A percentile compares a stretch with the other conserved stretches of the same genome.
phyloP scores from a whole-genome alignment of 2,329 filamentous ascomycete genomes.

The Neofusicoccum kwambonambiense region DNA sequence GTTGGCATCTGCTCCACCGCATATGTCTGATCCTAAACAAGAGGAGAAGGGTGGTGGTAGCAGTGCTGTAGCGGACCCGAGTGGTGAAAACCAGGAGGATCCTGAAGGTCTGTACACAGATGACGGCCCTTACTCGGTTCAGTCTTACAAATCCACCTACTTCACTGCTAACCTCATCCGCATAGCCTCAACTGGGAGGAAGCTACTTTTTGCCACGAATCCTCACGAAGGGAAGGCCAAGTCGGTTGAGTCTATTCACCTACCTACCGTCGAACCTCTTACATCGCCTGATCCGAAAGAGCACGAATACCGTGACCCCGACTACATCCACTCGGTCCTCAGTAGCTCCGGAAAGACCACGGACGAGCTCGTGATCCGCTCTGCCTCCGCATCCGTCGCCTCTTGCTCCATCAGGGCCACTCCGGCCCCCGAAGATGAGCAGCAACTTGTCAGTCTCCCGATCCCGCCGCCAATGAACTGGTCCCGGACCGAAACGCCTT shows the following conservation, averaged over 20 bases:
- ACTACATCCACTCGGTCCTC: not conserved
- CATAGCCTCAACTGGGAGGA: not conserved
- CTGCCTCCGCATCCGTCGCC: not conserved
- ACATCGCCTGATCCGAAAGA: not conserved
- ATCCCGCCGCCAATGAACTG: not conserved
- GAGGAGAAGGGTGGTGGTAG: too few relatives aligned
- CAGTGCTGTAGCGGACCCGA: not conserved
- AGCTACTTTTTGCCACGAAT: too few relatives aligned
- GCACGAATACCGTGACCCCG: not conserved
- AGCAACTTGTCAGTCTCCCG: not conserved
- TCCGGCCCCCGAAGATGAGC: not conserved
- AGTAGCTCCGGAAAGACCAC: not conserved
- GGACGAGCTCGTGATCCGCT: not conserved
- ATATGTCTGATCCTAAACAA: not conserved
- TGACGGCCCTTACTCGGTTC: not conserved
- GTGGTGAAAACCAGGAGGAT: not conserved
- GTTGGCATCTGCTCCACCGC: too few relatives aligned
- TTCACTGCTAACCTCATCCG: not conserved
- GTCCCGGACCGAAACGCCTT: not conserved
- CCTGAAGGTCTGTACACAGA: not conserved
- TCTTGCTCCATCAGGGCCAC: not conserved
- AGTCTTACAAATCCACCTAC: not conserved
- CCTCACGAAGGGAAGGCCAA: not conserved
- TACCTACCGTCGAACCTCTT: not conserved
- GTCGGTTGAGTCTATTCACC: not conserved